Evolutionary conservation across 768 basidiomycete species (phyloP), one percentile per base, ranked within the genome.

Genomic region (Podaxis rugospora): DNA sequence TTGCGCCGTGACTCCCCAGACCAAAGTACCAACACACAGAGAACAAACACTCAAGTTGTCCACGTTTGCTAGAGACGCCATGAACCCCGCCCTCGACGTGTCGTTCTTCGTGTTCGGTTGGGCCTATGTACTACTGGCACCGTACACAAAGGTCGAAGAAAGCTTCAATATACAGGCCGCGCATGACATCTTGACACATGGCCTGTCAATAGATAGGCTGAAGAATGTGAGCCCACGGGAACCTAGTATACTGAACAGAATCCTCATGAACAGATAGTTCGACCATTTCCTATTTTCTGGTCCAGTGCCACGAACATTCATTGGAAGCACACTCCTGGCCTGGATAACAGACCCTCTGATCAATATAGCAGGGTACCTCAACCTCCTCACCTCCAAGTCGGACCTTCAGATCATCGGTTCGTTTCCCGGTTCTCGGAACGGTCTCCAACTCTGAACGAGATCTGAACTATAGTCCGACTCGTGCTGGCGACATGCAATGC

Each of bases 141-240:
- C 97, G 0, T 93, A 90, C 70, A 91, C 92, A 3, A 99, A 99
- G 76, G 97, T 99, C 28, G 97, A 99, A 72, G 97, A 99, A 75
- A 92, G 90, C 68, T 98, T 98, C 80, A 95, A 90, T 65, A 81
- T 98, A 7, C 97, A 98, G 69, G 95, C 93, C 0, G 82, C 81
- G 0, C 93, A 97, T 68, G 97, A 99, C 72, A 77, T 93, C 25
- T 76, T 98, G 28, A 82, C 88, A 75, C 87, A 93, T 67, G 94
- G 95, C 1, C 69, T 85, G 16, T 51, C 68, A 0, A 68, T 73
- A 1, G 67, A 69, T 2, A 71, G 66, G 36, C 70, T 92, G 27
- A 68, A 64, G 40, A 80, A 84, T 46, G 86, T 90, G 70, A 71
- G 84, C 69, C 59, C 60, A 58, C 14, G 23, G 57, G 7, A 51